Evolutionary conservation across 495 filamentous ascomycete species (phyloP).

Genomic region (Neurospora tetrasperma): DNA sequence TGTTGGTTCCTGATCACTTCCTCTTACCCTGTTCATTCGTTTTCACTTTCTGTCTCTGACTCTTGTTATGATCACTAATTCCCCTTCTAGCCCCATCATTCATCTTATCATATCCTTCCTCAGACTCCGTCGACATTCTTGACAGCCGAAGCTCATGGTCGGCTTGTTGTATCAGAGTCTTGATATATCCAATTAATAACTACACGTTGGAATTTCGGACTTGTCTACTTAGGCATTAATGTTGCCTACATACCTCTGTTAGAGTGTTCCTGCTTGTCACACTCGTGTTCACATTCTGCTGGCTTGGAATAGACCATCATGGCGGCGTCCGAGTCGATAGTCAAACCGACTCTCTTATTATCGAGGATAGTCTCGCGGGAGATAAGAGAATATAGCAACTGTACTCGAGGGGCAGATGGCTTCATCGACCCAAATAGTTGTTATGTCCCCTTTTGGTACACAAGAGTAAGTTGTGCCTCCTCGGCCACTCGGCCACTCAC

Average conservation of each 20-base stretch:
- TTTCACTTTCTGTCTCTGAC: not conserved
- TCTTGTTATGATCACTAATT: not conserved
- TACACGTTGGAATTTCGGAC: not conserved
- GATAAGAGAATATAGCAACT: not conserved
- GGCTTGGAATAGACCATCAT: not conserved
- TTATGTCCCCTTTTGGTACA: conserved; percentile 35
- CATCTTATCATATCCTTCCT: not conserved
- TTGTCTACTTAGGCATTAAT: not conserved
- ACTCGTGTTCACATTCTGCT: not conserved
- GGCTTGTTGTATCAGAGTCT: not conserved
- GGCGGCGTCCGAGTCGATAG: not conserved
- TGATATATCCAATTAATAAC: not conserved
- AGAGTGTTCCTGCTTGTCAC: not conserved
- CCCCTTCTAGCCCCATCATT: not conserved
- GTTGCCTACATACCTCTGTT: not conserved
- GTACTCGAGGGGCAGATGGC: conserved; percentile 11
- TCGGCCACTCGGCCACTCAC: not conserved
- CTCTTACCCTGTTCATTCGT: not conserved
- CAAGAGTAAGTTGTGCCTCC: conserved; percentile 21
- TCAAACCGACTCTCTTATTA: not conserved
- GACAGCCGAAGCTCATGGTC: not conserved
- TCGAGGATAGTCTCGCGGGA: not conserved
- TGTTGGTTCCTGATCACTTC: not conserved
- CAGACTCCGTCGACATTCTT: not conserved
- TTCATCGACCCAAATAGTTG: conserved; percentile 27